Evolutionary conservation across 495 filamentous ascomycete species (phyloP).

Genomic region (Neurospora sublineolata): DNA sequence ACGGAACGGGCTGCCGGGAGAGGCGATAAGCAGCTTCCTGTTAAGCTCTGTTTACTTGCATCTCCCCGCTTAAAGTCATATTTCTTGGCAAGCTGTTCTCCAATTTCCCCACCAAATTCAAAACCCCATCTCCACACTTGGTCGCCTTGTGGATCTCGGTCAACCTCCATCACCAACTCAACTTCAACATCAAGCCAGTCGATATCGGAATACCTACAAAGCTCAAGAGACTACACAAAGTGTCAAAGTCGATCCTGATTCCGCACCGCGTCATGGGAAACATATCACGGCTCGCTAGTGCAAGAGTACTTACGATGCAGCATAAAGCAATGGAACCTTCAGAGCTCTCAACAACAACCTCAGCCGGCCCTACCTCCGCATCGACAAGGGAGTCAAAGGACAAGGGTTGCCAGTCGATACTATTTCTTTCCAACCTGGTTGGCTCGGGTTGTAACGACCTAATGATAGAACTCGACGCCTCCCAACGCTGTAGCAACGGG

Average conservation of each 20-base stretch:
- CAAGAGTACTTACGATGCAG: not conserved
- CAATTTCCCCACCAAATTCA: not conserved
- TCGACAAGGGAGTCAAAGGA: constrained; percentile 11
- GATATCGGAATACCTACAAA: not conserved
- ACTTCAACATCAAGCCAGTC: not conserved
- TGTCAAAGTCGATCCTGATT: not conserved
- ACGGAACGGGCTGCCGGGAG: not conserved
- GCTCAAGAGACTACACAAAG: not conserved
- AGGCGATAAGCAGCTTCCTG: not conserved
- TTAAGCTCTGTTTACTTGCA: not conserved
- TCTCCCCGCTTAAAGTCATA: not conserved
- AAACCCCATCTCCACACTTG: not conserved
- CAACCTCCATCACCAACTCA: not conserved
- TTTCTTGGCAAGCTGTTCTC: not conserved
- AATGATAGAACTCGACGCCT: not conserved
- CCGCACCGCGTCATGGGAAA: not conserved
- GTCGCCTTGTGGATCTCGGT: not conserved
- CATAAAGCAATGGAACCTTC: not conserved
- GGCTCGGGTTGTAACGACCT: not conserved
- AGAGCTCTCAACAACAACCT: not conserved
- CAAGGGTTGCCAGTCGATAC: not conserved
- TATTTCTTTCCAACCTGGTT: not conserved
- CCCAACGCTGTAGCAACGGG: not conserved
- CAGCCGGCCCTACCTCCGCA: constrained; percentile 9
- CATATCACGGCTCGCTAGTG: not conserved